Evolutionary conservation across 176 grass and related monocot genomes (phyloP).

Genomic region (Stipa capillata): DNA sequence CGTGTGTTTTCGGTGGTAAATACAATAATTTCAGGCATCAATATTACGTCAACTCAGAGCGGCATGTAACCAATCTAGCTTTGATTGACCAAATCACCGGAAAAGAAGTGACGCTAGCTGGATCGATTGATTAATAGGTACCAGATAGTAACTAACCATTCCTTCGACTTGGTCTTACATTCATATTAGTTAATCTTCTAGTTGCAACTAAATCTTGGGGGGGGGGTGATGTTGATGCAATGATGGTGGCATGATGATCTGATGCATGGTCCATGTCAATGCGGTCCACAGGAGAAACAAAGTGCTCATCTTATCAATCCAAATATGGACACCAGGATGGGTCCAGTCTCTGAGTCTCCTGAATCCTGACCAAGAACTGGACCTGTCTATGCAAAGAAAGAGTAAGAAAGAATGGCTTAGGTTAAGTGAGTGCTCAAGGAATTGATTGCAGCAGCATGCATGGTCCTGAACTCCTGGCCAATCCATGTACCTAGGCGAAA

Average conservation of each 20-base stretch:
- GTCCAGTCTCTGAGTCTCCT: too few species aligned
- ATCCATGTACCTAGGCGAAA: too few species aligned
- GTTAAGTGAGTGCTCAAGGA: too few species aligned
- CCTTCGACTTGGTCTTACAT: not conserved
- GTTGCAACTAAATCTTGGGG: not conserved
- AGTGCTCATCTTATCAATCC: constrained; percentile 16
- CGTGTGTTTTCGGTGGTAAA: too few species aligned
- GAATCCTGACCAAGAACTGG: too few species aligned
- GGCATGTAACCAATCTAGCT: not conserved
- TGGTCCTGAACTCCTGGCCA: not conserved
- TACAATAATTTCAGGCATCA: too few species aligned
- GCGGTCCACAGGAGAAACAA: constrained; percentile 17
- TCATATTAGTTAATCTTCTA: constrained; percentile 7
- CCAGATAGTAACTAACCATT: not conserved
- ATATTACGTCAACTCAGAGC: too few species aligned
- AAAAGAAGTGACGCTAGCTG: constrained; percentile 1
- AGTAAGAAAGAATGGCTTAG: too few species aligned
- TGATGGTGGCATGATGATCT: not conserved
- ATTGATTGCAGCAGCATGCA: too few species aligned
- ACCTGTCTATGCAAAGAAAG: too few species aligned
- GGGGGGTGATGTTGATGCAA: not conserved
- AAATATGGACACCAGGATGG: constrained; percentile 14
- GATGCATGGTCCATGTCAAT: constrained; percentile 15
- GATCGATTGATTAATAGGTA: not conserved
- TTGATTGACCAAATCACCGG: constrained; percentile 13